Conservation (phyloP, 306 rosid species). For the cucumber (Cucumis sativus) region Cucumber_9930_V3 NC_026661.2:18974501-18975000, state of each 20-base stretch:
- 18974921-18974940: conserved; percentile 40
- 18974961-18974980: conserved; percentile 52
- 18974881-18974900: conserved; percentile 9
- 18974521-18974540: conserved; percentile 1
- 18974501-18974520: conserved; percentile 4
- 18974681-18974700: background rate
- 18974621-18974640: background rate
- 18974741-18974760: background rate
- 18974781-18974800: background rate
- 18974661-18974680: background rate
- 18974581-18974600: background rate
- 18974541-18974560: background rate
- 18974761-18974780: background rate
- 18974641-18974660: background rate
- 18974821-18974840: background rate
- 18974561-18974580: background rate
- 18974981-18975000: conserved; percentile 50
- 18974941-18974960: conserved; percentile 49
- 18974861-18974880: background rate
- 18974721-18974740: no score
- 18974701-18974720: background rate
- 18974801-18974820: background rate
- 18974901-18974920: conserved; percentile 19
- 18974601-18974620: background rate
- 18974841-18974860: conserved; percentile 6